phyloP scores from a whole-genome alignment of 2,329 filamentous ascomycete species.

The Beauveria pseudobassiana region DNA sequence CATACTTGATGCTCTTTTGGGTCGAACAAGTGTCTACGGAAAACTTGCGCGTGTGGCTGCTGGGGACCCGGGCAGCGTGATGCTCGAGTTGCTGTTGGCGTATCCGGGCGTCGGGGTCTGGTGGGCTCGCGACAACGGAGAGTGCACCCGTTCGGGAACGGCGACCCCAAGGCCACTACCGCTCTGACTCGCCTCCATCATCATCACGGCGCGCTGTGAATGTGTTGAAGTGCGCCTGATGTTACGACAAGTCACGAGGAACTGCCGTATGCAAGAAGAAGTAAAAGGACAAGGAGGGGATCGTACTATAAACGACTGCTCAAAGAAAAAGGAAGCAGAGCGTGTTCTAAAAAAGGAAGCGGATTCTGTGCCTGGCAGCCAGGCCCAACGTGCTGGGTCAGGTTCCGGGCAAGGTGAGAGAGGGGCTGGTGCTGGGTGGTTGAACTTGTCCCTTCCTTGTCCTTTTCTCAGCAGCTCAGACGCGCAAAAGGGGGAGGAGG shows the following conservation, averaged over 20 bases:
- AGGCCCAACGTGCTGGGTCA: slow-evolving; percentile 3
- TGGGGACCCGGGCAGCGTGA: background rate
- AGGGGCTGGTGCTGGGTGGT: no score
- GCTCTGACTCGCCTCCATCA: background rate
- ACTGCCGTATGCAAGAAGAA: background rate
- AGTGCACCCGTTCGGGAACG: background rate
- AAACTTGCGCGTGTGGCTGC: slow-evolving; percentile 6
- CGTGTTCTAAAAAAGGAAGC: background rate
- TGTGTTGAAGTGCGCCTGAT: no score
- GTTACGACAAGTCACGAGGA: no score
- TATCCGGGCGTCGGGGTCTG: background rate
- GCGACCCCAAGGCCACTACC: background rate
- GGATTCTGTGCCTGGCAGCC: background rate
- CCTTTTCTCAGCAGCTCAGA: background rate
- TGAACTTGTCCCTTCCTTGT: background rate
- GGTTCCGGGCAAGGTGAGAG: background rate
- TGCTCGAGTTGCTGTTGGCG: slow-evolving; percentile 5
- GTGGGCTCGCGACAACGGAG: background rate
- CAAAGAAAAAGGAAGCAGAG: background rate
- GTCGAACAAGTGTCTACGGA: slow-evolving; percentile 14
- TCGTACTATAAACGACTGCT: background rate
- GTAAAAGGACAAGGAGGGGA: background rate
- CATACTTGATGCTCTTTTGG: slow-evolving; percentile 36
- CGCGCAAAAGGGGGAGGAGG: background rate
- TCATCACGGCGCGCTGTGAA: background rate